Conservation (phyloP, 140 eudicot genomes). For the Ambrosia hybrid region DNA sequence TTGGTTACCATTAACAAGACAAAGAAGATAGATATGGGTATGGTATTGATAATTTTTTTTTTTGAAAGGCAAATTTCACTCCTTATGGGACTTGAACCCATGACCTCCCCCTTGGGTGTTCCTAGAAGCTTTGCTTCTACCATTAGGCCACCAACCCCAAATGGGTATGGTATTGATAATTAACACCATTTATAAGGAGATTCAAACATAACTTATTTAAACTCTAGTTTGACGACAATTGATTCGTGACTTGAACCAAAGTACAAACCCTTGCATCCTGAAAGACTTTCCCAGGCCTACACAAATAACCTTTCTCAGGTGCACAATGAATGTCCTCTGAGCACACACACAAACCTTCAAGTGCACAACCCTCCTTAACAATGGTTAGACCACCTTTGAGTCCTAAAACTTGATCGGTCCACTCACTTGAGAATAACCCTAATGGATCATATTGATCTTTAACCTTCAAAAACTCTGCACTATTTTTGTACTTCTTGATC, state of each 20-base stretch:
- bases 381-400: conserved; percentile 43
- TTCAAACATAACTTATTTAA: neutral
- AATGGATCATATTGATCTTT: conserved; percentile 61
- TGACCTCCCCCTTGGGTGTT: too few species aligned
- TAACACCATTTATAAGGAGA: neutral
- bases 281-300: conserved; percentile 46
- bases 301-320: conserved; percentile 51
- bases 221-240: neutral
- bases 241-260: conserved; percentile 9
- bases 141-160: too few species aligned
- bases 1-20: too few species aligned
- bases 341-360: conserved; percentile 66
- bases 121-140: too few species aligned
- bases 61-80: too few species aligned
- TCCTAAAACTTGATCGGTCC: conserved; percentile 83
- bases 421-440: conserved; percentile 68
- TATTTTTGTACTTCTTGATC: conserved; percentile 48
- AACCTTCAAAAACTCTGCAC: conserved; percentile 44
- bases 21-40: too few species aligned
- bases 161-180: too few species aligned
- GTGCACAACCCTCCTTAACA: conserved; percentile 57
- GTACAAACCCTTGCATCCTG: conserved; percentile 62
- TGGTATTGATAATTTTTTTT: too few species aligned
- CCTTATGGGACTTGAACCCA: too few species aligned
- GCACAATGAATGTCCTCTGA: conserved; percentile 65